Evolutionary conservation across 768 basidiomycete genomes (phyloP), one percentile per base, ranked within the genome.

Genomic region (Lentinula guzmanii): DNA sequence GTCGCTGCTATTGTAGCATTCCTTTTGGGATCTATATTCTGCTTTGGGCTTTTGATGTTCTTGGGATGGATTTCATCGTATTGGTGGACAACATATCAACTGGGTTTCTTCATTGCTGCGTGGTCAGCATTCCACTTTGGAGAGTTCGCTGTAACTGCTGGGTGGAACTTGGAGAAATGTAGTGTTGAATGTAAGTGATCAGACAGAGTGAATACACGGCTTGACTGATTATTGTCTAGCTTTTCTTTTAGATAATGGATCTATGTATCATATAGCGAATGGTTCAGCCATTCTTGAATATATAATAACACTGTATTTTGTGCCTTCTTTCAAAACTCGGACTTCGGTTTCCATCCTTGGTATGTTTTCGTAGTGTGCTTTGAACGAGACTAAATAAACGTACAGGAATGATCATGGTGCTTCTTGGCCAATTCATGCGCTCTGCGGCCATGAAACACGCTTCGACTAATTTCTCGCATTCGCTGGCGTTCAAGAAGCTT

Each of bases 381-480:
- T 46, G 10, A n/a, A 18, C 37, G 42, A 33, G 35, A 31, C 50
- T 37, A 43, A 33, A 45, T 31, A 34, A 21, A 8, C 10, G 13
- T 60, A 5, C 63, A 95, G 95, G 93, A 24, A 73, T 93, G 43
- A 50, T 75, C 1, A 51, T 92, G 64, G 85, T 89, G 10, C 21
- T 90, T 16, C 60, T 79, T 21, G 93, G 93, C 5, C 97, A 99
- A 74, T 65, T 75, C 3, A 70, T 98, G 63, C 84, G 97, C 52
- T 95, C 95, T 7, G 68, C 81, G 21, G 95, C 97, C n/a, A 99
- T 99, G 97, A 89, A 97, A 57, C 93, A 95, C 64, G 97, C 97
- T 1, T 84, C 90, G 15, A 86, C 86, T 58, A 97, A 91, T 69
- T 99, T 99, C 76, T 95, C 94, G 8, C 97, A 99, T 78, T 70